These are phyloP conservation scores for Monosporozyma aerobia DNA, from an alignment of 805 yeast genomes.

Conservation along the genomic window DNA sequence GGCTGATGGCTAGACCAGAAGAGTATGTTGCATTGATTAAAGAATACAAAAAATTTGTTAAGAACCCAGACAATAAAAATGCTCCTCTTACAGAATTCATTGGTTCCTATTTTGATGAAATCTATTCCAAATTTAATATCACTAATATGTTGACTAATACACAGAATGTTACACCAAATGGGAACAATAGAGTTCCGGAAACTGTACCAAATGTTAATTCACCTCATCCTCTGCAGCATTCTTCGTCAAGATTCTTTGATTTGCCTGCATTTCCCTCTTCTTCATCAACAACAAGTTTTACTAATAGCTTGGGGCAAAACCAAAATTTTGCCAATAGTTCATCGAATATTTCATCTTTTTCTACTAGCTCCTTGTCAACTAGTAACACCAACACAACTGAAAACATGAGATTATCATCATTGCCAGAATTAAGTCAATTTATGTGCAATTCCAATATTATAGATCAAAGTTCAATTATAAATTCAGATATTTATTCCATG, in stretches of 20 bases:
- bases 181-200: background rate
- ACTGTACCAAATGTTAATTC: background rate
- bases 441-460: background rate
- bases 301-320: background rate
- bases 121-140: constrained; percentile 20
- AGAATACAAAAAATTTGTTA: constrained; percentile 1
- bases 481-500: constrained; percentile 2
- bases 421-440: constrained; percentile 4
- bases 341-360: background rate
- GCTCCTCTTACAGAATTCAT: constrained; percentile 5
- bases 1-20: constrained; percentile 42
- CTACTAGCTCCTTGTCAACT: constrained; percentile 2
- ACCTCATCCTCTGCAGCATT: background rate
- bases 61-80: constrained; percentile 1
- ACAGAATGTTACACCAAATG: background rate
- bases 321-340: constrained; percentile 1
- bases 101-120: constrained; percentile 17
- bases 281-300: background rate
- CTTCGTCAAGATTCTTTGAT: constrained; percentile 1
- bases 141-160: constrained; percentile 11
- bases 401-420: background rate
- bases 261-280: background rate
- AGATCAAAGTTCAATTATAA: background rate
- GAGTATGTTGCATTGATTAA: constrained; percentile 31
- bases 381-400: background rate